A percentile compares a stretch with the other conserved stretches of the same genome.
Conservation (phyloP, 108 stramenopile genomes). For the Skeletonema tropicum region DNA sequence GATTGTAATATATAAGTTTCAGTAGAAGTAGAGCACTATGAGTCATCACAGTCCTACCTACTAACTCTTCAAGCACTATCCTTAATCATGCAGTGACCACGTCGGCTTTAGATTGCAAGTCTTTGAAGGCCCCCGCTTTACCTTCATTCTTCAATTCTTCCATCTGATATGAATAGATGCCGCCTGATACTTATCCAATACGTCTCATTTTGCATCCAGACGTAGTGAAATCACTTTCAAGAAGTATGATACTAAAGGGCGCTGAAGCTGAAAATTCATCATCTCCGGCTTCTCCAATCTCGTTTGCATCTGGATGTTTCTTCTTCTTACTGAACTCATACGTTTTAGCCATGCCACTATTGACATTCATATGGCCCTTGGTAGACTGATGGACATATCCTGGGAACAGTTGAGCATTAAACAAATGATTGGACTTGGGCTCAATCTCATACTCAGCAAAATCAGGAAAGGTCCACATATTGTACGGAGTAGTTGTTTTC, state of each 20-base stretch:
- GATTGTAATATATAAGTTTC: too few species aligned
- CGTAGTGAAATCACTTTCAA: slow-evolving; percentile 2
- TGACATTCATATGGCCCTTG: slow-evolving; percentile 14
- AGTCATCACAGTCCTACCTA: too few species aligned
- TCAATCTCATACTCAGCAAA: slow-evolving; percentile 14
- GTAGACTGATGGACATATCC: slow-evolving; percentile 22
- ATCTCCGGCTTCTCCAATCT: neutral
- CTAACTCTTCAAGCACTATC: too few species aligned
- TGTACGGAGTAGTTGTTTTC: slow-evolving; percentile 16
- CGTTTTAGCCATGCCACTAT: slow-evolving; percentile 13
- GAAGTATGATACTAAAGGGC: neutral
- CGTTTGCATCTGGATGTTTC: slow-evolving; percentile 9
- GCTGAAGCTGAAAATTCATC: slow-evolving; percentile 2
- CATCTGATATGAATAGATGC: too few species aligned
- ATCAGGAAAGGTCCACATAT: slow-evolving; percentile 20
- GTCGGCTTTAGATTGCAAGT: slow-evolving; percentile 15
- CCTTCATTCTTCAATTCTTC: too few species aligned
- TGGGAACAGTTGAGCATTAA: slow-evolving; percentile 8
- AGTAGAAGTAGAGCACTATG: too few species aligned
- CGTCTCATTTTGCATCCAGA: slow-evolving; percentile 7
- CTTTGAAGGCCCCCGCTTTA: slow-evolving; percentile 16
- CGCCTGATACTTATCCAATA: slow-evolving; percentile 30
- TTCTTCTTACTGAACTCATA: slow-evolving; percentile 23
- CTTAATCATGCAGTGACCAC: neutral
- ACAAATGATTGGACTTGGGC: slow-evolving; percentile 9